Evolutionary conservation across 108 stramenopile species (phyloP).

Genomic region (Schizochytrium sp.): DNA sequence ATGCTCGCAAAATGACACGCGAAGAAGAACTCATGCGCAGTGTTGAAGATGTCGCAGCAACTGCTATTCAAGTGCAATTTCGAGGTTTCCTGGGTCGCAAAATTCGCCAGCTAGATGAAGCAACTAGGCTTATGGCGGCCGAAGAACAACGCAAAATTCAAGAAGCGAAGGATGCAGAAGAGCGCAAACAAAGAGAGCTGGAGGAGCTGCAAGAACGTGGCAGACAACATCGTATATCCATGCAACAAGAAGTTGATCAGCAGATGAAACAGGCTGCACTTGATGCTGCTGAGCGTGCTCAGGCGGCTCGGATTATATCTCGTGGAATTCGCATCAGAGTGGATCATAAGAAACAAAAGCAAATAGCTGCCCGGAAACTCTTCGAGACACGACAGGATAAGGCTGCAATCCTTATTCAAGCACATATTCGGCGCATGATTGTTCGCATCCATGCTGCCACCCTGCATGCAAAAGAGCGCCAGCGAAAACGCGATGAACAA

Average conservation of each 20-base stretch:
- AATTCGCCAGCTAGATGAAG: not conserved
- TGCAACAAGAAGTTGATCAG: not conserved
- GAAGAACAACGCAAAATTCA: not conserved
- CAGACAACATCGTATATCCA: not conserved
- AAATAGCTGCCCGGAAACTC: not conserved
- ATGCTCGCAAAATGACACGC: not conserved
- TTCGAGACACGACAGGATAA: conserved; percentile 19
- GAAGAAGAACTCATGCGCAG: not conserved
- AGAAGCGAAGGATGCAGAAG: not conserved
- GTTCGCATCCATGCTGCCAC: conserved; percentile 5
- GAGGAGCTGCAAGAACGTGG: not conserved
- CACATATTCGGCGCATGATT: not conserved
- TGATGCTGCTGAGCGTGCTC: not conserved
- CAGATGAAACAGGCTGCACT: not conserved
- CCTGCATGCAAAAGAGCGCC: conserved; percentile 12
- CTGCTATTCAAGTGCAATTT: not conserved
- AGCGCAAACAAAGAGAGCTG: not conserved
- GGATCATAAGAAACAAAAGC: not conserved
- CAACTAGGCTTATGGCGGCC: not conserved
- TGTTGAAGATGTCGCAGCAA: not conserved
- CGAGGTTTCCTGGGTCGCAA: not conserved
- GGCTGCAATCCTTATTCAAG: conserved; percentile 15
- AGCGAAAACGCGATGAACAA: not conserved
- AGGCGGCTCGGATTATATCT: conserved; percentile 10
- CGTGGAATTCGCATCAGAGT: not conserved